Base-by-base conservation (phyloP, 257 asterid species). In the Hygrophila difformis region DNA sequence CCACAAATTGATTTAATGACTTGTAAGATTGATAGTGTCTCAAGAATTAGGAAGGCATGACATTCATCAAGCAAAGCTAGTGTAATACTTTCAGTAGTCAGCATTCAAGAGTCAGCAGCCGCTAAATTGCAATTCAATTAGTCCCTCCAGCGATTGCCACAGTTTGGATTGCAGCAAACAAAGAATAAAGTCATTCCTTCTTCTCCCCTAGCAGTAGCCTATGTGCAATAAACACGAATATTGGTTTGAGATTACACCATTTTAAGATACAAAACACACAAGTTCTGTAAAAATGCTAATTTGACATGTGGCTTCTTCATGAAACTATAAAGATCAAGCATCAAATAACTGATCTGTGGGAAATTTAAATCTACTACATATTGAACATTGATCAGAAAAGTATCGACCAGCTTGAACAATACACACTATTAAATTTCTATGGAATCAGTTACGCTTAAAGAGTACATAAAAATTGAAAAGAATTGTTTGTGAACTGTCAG, bases 121-220 rank as follows among this genome's bases (percentile, higher is more conserved):
- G 45, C 31, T 11, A 4, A 10, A 22, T 35, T n/a, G 19, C 5
- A 20, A 35, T 49, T 29, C 13, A 16, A 17, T 28, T 71, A 87
- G 50, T 88, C 97, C 66, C 97, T 88, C 97, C 97, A 88, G 34
- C 94, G 79, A 59, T 74, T 56, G 47, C 94, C 95, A 47, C 95
- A 88, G 49, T 66, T 84, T 1, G 97, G 81, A 55, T 84, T 88
- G 89, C 97, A 88, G 84, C 97, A 88, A 46, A 84, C 95, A 9
- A 88, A 88, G 78, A 84, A 81, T 60, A 88, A 68, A 0, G 95
- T 74, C 97, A 84, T 84, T 14, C 97, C 97, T 73, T 88, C 95
- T 74, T 88, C 97, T 38, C 95, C 95, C 58, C 89, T 64, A 43
- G 93, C 83, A 71, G 93, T 84, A 18, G 95, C 97, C 97, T 88